Evolutionary conservation across 176 grass and related monocot species (phyloP), one percentile per base, ranked within the genome.

Genomic region (Rhynchospora tenuis): DNA sequence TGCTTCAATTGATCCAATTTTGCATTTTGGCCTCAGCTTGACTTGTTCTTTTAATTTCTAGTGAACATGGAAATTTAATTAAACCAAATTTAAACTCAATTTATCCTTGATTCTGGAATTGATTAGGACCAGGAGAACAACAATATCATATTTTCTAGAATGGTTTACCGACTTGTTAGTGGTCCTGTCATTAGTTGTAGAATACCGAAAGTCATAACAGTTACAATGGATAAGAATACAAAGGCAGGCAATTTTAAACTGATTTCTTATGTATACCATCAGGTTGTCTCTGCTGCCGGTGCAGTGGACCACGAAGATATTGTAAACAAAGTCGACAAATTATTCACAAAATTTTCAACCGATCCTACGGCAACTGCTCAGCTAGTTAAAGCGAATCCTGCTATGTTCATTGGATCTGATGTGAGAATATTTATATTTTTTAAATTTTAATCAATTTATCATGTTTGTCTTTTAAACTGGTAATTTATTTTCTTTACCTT

Each of bases 281-380:
- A 98, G 96, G 96, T 98, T 87, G 86, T 98, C 83, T 98, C 96
- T 79, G 96, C 96, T 64, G 91, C 96, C 45, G 96, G 96, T 83
- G 89, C 75, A 66, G 91, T 95, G 42, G 86, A 89, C 64, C 96
- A 98, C 20, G 89, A 98, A 87, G 91, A 98, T 20, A 66, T 95
- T 80, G 96, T 98, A 68, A 90, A 91, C 77, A 84, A 90, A 82
- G 89, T 95, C 15, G 86, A 83, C 38, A 81, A 89, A 81, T 85
- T 93, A 79, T 98, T 98, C 77, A 95, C 91, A 82, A 90, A 81
- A 73, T 98, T 98, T 57, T 98, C 96, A 54, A 89, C 72, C 28
- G 86, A 95, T 90, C 89, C 91, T 78, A 95, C 93, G 29, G 93
- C 93, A 78, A 93, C 91, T 59, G 86, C 93, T 83, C 93, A 93